phyloP scores from a whole-genome alignment of 768 basidiomycete species.

The Serendipita sp. region DNA sequence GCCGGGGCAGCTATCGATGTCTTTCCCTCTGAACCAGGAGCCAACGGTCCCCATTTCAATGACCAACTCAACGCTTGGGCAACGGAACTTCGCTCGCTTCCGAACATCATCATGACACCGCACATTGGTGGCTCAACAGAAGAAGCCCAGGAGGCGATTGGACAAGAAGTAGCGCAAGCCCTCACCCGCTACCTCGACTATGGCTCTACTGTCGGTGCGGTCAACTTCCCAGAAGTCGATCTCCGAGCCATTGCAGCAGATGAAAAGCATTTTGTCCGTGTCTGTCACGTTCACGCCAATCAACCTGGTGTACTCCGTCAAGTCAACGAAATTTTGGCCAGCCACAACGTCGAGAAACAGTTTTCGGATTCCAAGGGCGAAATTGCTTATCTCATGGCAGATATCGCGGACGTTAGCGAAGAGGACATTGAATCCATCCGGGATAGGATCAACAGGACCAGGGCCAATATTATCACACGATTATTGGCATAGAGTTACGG shows the following conservation, averaged over 20 bases:
- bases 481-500: constrained; percentile 37
- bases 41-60: constrained; percentile 82
- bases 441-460: constrained; percentile 60
- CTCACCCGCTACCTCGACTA: constrained; percentile 81
- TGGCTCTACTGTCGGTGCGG: constrained; percentile 79
- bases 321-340: constrained; percentile 86
- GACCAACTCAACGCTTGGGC: constrained; percentile 80
- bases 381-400: constrained; percentile 89
- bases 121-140: constrained; percentile 99
- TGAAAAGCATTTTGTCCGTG: constrained; percentile 62
- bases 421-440: constrained; percentile 62
- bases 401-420: constrained; percentile 80
- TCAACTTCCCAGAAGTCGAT: constrained; percentile 99
- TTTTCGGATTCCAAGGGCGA: constrained; percentile 95
- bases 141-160: constrained; percentile 95
- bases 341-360: constrained; percentile 98
- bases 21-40: constrained; percentile 81
- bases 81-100: constrained; percentile 49
- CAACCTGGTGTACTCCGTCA: constrained; percentile 85
- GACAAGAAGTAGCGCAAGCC: constrained; percentile 79
- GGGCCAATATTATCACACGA: constrained; percentile 79
- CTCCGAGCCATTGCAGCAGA: constrained; percentile 79
- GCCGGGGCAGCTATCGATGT: constrained; percentile 90
- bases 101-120: constrained; percentile 92
- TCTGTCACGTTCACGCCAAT: constrained; percentile 94